A percentile compares a stretch with the other conserved stretches of the same genome.
These are phyloP conservation scores for Coemansia pectinata DNA, from an alignment of 192 early-diverging fungal genomes.

Conservation along the genomic window DNA sequence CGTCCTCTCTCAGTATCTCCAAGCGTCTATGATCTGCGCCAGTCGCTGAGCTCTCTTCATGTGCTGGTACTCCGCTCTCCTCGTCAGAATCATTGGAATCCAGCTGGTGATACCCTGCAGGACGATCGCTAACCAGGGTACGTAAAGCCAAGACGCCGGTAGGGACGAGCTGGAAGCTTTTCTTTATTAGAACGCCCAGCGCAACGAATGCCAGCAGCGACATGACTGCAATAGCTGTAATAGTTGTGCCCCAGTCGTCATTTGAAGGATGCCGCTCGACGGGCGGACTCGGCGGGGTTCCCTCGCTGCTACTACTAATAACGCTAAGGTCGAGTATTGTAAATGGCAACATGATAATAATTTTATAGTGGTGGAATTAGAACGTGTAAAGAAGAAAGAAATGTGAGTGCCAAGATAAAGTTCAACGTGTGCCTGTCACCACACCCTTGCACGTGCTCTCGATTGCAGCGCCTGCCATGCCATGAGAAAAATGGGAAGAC, in stretches of 20 bases:
- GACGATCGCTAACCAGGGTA: constrained; percentile 21
- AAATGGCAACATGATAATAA: not conserved
- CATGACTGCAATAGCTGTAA: constrained; percentile 46
- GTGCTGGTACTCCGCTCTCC: not conserved
- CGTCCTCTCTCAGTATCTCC: constrained; percentile 23
- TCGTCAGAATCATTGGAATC: constrained; percentile 19
- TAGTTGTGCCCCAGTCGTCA: constrained; percentile 52
- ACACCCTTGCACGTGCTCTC: not conserved
- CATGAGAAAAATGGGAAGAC: not conserved
- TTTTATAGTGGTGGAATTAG: not conserved
- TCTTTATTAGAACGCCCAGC: constrained; percentile 33
- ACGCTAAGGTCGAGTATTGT: not conserved
- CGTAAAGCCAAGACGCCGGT: constrained; percentile 50
- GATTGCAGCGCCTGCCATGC: not conserved
- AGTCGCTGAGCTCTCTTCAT: not conserved
- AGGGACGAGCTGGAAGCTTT: constrained; percentile 51
- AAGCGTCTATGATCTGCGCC: not conserved
- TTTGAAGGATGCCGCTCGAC: constrained; percentile 47
- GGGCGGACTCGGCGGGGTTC: constrained; percentile 22
- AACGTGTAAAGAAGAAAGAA: not conserved
- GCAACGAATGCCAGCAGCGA: constrained; percentile 34
- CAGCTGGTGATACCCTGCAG: constrained; percentile 27
- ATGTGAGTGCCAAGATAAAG: not conserved
- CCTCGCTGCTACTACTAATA: constrained; percentile 1
- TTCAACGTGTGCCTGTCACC: not conserved